Evolutionary conservation across 2,329 filamentous ascomycete genomes (phyloP).

Genomic region (Aspergillus sojae): DNA sequence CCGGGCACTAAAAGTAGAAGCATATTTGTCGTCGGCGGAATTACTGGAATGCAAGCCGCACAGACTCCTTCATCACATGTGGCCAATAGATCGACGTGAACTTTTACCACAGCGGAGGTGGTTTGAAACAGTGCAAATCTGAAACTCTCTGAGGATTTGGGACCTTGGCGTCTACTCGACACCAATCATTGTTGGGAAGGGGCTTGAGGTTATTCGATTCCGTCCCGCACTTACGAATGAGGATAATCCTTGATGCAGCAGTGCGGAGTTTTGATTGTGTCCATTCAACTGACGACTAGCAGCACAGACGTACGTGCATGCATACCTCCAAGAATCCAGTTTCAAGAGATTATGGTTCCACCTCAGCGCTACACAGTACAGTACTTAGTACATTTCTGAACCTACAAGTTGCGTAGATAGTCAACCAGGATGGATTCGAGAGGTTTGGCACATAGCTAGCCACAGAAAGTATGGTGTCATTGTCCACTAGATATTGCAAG

Average conservation of each 20-base stretch:
- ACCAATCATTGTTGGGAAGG: conserved; percentile 16
- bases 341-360: background rate
- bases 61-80: conserved; percentile 10
- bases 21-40: background rate
- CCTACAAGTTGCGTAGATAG: background rate
- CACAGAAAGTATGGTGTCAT: no score
- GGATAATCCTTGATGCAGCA: background rate
- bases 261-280: background rate
- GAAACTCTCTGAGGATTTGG: conserved; percentile 17
- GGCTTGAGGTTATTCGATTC: conserved; percentile 3
- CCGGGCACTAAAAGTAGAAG: background rate
- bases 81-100: conserved; percentile 13
- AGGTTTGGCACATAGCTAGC: no score
- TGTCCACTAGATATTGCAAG: background rate
- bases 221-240: conserved; percentile 1
- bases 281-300: background rate
- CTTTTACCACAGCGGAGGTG: background rate
- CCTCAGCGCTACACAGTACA: background rate
- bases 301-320: background rate
- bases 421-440: background rate
- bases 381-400: background rate
- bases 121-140: conserved; percentile 17
- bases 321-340: background rate
- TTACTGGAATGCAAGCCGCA: conserved; percentile 7
- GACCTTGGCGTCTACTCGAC: conserved; percentile 18